A percentile compares a stretch with the other conserved stretches of the same genome.
Conservation (phyloP, 257 asterid species). For the Gynochthodes officinalis region DNA sequence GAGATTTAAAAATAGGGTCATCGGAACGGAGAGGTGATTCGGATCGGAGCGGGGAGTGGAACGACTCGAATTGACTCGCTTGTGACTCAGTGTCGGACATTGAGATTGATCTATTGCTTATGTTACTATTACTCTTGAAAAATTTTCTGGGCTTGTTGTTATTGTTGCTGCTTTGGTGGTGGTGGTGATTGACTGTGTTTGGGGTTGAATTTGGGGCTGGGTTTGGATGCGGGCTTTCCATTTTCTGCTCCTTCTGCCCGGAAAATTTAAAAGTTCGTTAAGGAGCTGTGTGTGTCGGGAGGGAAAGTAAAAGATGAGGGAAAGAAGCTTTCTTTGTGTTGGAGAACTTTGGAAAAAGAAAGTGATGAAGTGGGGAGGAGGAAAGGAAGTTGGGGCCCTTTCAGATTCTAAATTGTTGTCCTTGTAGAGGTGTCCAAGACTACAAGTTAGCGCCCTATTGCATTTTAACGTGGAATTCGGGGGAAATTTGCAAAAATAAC, state of each 20-base stretch:
- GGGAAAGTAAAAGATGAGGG: neutral
- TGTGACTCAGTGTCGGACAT: constrained; percentile 89
- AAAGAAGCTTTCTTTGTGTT: neutral
- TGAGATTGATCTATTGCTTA: constrained; percentile 59
- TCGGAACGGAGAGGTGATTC: constrained; percentile 69
- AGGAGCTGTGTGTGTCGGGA: neutral
- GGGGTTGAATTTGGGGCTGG: constrained; percentile 13
- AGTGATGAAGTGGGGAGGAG: neutral
- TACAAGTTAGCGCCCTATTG: no score
- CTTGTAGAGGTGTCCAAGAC: neutral
- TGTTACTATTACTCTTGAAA: constrained; percentile 16
- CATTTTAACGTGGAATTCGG: no score
- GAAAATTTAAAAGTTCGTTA: constrained; percentile 11
- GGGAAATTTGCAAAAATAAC: no score
- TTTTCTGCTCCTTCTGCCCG: neutral
- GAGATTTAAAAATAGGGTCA: constrained; percentile 41
- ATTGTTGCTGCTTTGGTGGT: neutral
- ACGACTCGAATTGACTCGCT: constrained; percentile 64
- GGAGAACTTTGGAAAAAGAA: constrained; percentile 24
- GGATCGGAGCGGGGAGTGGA: constrained; percentile 75
- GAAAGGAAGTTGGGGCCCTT: constrained; percentile 2
- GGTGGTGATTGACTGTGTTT: constrained; percentile 1
- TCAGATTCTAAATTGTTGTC: neutral
- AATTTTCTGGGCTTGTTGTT: neutral
- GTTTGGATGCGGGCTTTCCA: constrained; percentile 21